Percentiles rank a stretch among this genome's conserved stretches.
These are phyloP conservation scores for Didymosphaeria variabile DNA, from an alignment of 2,329 filamentous ascomycete genomes.

Conservation along the genomic window DNA sequence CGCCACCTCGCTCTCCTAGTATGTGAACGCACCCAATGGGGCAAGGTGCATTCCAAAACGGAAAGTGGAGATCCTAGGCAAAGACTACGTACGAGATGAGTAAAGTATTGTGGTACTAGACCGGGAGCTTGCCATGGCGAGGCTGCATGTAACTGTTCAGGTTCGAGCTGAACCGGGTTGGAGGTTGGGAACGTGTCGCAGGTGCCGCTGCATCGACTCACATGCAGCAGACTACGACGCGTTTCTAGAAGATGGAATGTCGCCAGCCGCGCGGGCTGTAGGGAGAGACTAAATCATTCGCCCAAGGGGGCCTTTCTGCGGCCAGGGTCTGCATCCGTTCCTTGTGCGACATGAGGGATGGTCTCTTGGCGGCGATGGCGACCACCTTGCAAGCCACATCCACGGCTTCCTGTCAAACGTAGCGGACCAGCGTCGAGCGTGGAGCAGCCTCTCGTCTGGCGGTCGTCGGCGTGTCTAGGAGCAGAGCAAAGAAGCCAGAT, in stretches of 20 bases:
- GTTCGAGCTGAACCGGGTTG: slow-evolving; percentile 39
- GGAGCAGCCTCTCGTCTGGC: slow-evolving; percentile 9
- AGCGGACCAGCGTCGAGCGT: slow-evolving; percentile 7
- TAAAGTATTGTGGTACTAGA: slow-evolving; percentile 30
- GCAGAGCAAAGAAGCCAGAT: slow-evolving; percentile 26
- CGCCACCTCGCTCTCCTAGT: slow-evolving; percentile 27
- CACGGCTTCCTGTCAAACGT: slow-evolving; percentile 21
- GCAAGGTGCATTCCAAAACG: slow-evolving; percentile 27
- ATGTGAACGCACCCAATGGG: slow-evolving; percentile 29
- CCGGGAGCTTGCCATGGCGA: slow-evolving; percentile 36
- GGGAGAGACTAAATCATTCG: slow-evolving; percentile 8
- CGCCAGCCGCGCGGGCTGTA: slow-evolving; percentile 14
- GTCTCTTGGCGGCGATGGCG: slow-evolving; percentile 13
- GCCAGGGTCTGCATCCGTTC: slow-evolving; percentile 16
- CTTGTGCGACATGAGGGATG: slow-evolving; percentile 16
- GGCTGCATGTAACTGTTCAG: slow-evolving; percentile 42
- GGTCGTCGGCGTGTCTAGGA: slow-evolving; percentile 14
- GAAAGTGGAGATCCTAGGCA: slow-evolving; percentile 31
- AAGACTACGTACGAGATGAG: slow-evolving; percentile 23
- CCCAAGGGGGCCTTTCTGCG: slow-evolving; percentile 15
- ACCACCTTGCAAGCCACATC: slow-evolving; percentile 21
- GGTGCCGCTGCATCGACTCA: slow-evolving; percentile 29
- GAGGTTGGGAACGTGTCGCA: slow-evolving; percentile 30
- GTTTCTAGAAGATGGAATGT: slow-evolving; percentile 27
- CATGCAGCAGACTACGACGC: slow-evolving; percentile 32